These are phyloP conservation scores for Vanrija pseudolonga DNA, from an alignment of 1,284 basidiomycete genomes.

Conservation along the genomic window DNA sequence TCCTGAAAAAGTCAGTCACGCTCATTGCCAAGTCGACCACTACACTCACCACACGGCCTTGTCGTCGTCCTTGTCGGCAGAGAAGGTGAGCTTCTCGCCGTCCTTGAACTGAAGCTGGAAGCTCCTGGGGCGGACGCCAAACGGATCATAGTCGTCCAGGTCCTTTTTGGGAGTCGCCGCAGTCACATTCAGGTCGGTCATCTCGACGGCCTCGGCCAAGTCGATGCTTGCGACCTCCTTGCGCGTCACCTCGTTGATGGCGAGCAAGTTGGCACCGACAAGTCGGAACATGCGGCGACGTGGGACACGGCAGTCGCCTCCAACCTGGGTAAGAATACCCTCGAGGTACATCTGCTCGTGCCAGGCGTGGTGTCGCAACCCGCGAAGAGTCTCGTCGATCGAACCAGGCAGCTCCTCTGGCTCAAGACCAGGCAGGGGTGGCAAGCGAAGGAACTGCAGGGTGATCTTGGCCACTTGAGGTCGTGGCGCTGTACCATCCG, in stretches of 20 bases:
- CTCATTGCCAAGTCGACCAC: neutral
- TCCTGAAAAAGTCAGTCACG: conserved; percentile 54
- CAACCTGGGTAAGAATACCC: conserved; percentile 88
- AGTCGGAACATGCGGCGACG: conserved; percentile 80
- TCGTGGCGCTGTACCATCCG: conserved; percentile 53
- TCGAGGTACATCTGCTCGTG: conserved; percentile 87
- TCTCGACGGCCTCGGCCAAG: conserved; percentile 71
- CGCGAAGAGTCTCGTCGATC: conserved; percentile 86
- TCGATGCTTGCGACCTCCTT: conserved; percentile 86
- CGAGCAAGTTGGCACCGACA: conserved; percentile 79
- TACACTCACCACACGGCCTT: conserved; percentile 74
- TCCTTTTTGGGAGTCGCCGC: conserved; percentile 21
- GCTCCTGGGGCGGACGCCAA: conserved; percentile 60
- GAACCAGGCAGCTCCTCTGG: conserved; percentile 78
- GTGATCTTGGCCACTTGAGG: conserved; percentile 68
- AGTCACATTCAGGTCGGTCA: conserved; percentile 62
- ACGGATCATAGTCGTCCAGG: conserved; percentile 65
- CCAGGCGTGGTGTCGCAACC: conserved; percentile 82
- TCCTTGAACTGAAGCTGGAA: conserved; percentile 81
- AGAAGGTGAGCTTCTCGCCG: conserved; percentile 80
- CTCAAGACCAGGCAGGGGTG: conserved; percentile 76
- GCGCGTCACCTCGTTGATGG: conserved; percentile 92
- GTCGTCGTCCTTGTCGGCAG: conserved; percentile 84
- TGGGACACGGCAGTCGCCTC: conserved; percentile 93
- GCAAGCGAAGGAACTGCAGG: conserved; percentile 82